These are phyloP conservation scores for Leptographium flavum DNA, from an alignment of 2,329 filamentous ascomycete species.

Conservation along the genomic window DNA sequence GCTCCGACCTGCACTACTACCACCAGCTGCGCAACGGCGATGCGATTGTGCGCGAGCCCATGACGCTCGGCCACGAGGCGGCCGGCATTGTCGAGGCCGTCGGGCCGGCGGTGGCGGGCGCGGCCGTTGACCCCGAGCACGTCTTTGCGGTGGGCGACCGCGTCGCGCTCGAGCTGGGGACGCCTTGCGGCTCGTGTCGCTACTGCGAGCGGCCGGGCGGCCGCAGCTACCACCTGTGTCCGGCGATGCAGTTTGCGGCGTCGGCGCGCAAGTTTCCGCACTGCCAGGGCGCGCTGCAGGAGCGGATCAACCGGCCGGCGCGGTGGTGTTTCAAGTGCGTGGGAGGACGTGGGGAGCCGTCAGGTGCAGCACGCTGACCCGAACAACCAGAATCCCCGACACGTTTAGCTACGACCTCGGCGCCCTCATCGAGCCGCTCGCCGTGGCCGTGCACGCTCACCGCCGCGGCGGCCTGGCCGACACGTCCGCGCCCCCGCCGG, in stretches of 20 bases:
- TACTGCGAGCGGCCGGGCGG: slow-evolving; percentile 21
- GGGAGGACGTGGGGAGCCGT: too few relatives aligned
- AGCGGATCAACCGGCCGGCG: slow-evolving; percentile 17
- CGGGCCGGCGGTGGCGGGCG: slow-evolving; percentile 38
- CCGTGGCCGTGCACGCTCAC: slow-evolving; percentile 43
- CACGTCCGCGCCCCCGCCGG: slow-evolving; percentile 16
- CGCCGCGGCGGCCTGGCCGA: slow-evolving; percentile 28
- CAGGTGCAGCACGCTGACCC: neutral
- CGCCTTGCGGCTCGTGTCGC: slow-evolving; percentile 35
- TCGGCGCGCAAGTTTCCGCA: slow-evolving; percentile 16
- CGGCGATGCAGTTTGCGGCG: slow-evolving; percentile 19
- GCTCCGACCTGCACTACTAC: slow-evolving; percentile 41
- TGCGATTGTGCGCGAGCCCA: slow-evolving; percentile 37
- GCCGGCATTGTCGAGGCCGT: slow-evolving; percentile 46
- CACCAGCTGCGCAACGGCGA: slow-evolving; percentile 32
- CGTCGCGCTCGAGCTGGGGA: slow-evolving; percentile 53
- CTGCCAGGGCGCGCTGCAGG: slow-evolving; percentile 20
- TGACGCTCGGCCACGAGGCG: slow-evolving; percentile 47
- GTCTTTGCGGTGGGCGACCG: slow-evolving; percentile 33
- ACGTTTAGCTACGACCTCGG: slow-evolving; percentile 34
- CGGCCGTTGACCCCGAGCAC: slow-evolving; percentile 11
- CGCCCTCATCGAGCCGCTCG: slow-evolving; percentile 44
- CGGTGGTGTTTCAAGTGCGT: slow-evolving; percentile 16
- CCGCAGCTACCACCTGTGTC: slow-evolving; percentile 21
- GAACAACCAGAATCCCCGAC: slow-evolving; percentile 27